Evolutionary conservation across 306 rosid species (phyloP).

Genomic region (Gastrolobium bilobum): DNA sequence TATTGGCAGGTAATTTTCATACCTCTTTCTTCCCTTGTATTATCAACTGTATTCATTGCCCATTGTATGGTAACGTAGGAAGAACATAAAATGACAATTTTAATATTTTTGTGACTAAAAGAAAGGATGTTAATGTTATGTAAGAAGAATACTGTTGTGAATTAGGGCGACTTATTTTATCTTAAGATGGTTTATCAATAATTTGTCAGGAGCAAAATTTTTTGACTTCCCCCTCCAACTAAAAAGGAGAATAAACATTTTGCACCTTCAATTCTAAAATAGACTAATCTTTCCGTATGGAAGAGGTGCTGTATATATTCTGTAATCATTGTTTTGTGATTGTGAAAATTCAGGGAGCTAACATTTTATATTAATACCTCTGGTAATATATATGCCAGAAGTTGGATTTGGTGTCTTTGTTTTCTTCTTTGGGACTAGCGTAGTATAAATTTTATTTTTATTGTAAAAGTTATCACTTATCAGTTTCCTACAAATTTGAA

Average conservation of each 20-base stretch:
- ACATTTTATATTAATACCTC: background rate
- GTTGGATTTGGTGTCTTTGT: conserved; percentile 2
- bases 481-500: background rate
- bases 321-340: background rate
- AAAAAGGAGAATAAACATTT: background rate
- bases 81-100: conserved; percentile 17
- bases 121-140: conserved; percentile 14
- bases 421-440: background rate
- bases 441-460: too few species aligned
- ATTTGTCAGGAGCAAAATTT: background rate
- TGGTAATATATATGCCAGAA: background rate
- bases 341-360: background rate
- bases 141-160: background rate
- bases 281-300: background rate
- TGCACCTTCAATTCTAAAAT: background rate
- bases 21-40: background rate
- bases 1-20: conserved; percentile 84
- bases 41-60: conserved; percentile 13
- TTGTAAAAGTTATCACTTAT: conserved; percentile 3
- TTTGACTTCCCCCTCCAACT: background rate
- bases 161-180: conserved; percentile 13
- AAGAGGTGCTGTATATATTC: background rate
- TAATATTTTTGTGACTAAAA: conserved; percentile 2
- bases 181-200: background rate
- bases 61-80: background rate